Conservation (phyloP, 1,139 yeast species). For the Candida albicans region DNA sequence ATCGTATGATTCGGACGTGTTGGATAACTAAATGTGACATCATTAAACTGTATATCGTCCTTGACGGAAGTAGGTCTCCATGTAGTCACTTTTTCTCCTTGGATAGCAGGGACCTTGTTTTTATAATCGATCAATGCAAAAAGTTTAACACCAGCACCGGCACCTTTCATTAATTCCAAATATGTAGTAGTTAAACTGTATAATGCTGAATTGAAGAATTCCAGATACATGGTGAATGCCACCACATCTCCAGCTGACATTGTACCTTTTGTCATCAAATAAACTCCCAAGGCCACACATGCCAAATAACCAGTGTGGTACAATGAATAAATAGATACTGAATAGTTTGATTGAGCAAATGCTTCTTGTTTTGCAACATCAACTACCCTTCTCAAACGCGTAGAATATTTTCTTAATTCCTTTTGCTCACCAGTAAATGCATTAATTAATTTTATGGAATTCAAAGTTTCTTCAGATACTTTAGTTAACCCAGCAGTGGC, state of each 20-base stretch:
- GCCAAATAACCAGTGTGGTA: slow-evolving; percentile 49
- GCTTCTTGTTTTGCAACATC: slow-evolving; percentile 48
- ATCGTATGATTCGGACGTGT: slow-evolving; percentile 77
- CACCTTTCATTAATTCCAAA: slow-evolving; percentile 57
- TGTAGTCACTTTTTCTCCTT: slow-evolving; percentile 33
- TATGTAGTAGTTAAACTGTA: slow-evolving; percentile 53
- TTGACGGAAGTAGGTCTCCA: slow-evolving; percentile 30
- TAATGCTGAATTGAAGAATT: slow-evolving; percentile 48
- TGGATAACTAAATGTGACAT: slow-evolving; percentile 82
- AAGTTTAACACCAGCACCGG: slow-evolving; percentile 53
- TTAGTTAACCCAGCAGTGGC: slow-evolving; percentile 50
- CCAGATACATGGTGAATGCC: slow-evolving; percentile 52
- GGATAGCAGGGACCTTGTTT: slow-evolving; percentile 45
- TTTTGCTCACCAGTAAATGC: slow-evolving; percentile 49
- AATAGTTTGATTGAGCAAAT: slow-evolving; percentile 47
- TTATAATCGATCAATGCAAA: slow-evolving; percentile 46
- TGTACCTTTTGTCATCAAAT: slow-evolving; percentile 41
- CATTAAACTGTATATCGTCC: slow-evolving; percentile 63
- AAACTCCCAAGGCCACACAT: slow-evolving; percentile 47
- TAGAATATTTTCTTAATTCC: slow-evolving; percentile 42
- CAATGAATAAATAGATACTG: slow-evolving; percentile 45
- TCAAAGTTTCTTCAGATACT: slow-evolving; percentile 47
- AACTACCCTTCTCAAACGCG: slow-evolving; percentile 42
- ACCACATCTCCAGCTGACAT: slow-evolving; percentile 51
- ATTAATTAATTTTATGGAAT: slow-evolving; percentile 44